A percentile compares a stretch with the other conserved stretches of the same genome.
These are phyloP conservation scores for Mortierella sp. DNA, from an alignment of 371 early-diverging fungal species.

Conservation along the genomic window DNA sequence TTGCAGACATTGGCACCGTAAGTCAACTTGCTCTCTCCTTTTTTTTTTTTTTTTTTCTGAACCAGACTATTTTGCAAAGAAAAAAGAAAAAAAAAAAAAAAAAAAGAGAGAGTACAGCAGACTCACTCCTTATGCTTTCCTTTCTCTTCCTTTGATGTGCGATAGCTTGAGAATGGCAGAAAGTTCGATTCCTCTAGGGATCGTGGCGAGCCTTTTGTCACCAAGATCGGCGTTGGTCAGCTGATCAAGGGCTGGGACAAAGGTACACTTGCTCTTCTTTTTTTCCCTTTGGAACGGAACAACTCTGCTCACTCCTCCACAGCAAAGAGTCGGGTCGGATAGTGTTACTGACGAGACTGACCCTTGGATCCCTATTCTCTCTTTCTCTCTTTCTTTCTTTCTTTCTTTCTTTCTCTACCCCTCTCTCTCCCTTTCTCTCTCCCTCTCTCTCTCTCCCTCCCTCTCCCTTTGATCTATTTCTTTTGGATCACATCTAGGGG, in stretches of 20 bases:
- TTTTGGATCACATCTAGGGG: slow-evolving; percentile 59
- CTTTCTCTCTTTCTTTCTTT: neutral
- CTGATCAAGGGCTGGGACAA: slow-evolving; percentile 93
- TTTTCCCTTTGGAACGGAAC: neutral
- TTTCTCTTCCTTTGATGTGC: neutral
- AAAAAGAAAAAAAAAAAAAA: neutral
- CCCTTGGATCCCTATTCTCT: too few relatives aligned
- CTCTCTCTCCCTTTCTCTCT: neutral
- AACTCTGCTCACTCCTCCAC: too few relatives aligned
- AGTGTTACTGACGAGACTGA: too few relatives aligned
- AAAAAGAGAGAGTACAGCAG: too few relatives aligned
- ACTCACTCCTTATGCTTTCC: neutral
- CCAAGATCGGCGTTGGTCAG: slow-evolving; percentile 91
- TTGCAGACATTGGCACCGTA: slow-evolving; percentile 44
- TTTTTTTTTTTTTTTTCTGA: neutral
- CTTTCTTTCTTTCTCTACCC: neutral
- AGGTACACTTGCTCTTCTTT: slow-evolving; percentile 18
- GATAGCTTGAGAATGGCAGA: slow-evolving; percentile 68
- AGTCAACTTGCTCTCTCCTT: neutral
- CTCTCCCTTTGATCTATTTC: neutral
- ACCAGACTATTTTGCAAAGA: too few relatives aligned
- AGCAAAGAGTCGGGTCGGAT: neutral
- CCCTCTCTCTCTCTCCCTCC: neutral
- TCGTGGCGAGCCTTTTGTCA: slow-evolving; percentile 83
- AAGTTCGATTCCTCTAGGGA: slow-evolving; percentile 92